Evolutionary conservation across 306 rosid species (phyloP).

Genomic region (Purshia tridentata): DNA sequence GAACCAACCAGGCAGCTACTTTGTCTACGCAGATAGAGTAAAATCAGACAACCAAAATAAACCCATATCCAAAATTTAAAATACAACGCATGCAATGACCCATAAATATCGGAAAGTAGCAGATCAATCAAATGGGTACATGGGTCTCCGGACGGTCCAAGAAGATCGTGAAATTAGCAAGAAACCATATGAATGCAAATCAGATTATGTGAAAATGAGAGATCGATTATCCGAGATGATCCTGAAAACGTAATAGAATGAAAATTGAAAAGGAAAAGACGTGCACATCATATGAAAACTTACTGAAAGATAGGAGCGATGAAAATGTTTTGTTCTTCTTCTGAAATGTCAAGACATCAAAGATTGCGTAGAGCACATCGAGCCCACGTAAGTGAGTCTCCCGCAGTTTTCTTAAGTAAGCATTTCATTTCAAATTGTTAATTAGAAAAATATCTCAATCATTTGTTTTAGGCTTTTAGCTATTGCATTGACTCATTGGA

Average conservation of each 20-base stretch:
- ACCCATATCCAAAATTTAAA: background rate
- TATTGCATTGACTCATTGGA: background rate
- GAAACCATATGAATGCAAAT: background rate
- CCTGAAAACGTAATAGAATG: background rate
- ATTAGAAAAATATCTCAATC: slow-evolving; percentile 2
- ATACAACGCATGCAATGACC: background rate
- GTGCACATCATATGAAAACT: background rate
- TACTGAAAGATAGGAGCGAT: background rate
- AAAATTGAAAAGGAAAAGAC: background rate
- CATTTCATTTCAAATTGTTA: background rate
- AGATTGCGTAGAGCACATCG: slow-evolving; percentile 15
- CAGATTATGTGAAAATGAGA: background rate
- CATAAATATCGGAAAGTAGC: background rate
- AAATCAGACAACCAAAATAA: background rate
- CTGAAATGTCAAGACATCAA: slow-evolving; percentile 5
- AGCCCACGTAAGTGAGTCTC: background rate
- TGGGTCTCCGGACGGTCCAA: background rate
- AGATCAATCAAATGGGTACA: background rate
- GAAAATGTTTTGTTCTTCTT: background rate
- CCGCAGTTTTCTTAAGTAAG: background rate
- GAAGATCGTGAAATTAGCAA: slow-evolving; percentile 3
- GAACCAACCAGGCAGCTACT: slow-evolving; percentile 7
- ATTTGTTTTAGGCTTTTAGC: slow-evolving; percentile 7
- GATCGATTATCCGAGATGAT: background rate
- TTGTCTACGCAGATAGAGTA: background rate